Conservation (phyloP, 2,329 filamentous ascomycete genomes). For the Botrytis fabae region DNA sequence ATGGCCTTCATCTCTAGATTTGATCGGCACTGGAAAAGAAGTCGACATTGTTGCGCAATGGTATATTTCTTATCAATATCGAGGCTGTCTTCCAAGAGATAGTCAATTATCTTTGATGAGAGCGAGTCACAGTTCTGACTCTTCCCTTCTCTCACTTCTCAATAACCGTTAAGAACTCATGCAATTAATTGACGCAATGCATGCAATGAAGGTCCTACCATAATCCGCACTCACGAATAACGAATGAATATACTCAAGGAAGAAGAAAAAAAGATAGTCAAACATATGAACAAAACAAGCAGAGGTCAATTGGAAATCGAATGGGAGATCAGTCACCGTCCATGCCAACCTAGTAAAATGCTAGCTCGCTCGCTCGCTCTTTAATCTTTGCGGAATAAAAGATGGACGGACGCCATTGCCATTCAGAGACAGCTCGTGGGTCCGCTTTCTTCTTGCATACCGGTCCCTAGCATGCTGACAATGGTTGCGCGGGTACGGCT, state of each 20-base stretch:
- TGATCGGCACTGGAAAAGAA: conserved; percentile 34
- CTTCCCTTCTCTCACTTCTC: background rate
- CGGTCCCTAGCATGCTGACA: background rate
- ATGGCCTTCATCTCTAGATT: conserved; percentile 13
- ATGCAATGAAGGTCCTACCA: conserved; percentile 2
- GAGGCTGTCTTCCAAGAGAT: background rate
- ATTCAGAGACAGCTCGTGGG: background rate
- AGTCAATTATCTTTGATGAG: background rate
- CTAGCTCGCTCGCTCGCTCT: background rate
- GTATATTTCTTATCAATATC: background rate
- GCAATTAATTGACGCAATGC: background rate
- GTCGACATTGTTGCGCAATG: conserved; percentile 36
- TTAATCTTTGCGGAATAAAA: background rate
- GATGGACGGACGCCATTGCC: background rate
- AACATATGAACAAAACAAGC: background rate
- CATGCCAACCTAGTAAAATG: background rate
- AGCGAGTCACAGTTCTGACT: conserved; percentile 1
- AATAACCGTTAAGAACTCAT: background rate
- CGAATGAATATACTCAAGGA: background rate
- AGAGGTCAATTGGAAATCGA: background rate
- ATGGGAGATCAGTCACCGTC: background rate
- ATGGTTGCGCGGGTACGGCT: background rate
- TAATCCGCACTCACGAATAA: background rate
- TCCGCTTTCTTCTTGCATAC: background rate
- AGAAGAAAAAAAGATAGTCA: background rate